phyloP scores from a whole-genome alignment of 2,329 filamentous ascomycete species.

The Cordyceps cicadae region DNA sequence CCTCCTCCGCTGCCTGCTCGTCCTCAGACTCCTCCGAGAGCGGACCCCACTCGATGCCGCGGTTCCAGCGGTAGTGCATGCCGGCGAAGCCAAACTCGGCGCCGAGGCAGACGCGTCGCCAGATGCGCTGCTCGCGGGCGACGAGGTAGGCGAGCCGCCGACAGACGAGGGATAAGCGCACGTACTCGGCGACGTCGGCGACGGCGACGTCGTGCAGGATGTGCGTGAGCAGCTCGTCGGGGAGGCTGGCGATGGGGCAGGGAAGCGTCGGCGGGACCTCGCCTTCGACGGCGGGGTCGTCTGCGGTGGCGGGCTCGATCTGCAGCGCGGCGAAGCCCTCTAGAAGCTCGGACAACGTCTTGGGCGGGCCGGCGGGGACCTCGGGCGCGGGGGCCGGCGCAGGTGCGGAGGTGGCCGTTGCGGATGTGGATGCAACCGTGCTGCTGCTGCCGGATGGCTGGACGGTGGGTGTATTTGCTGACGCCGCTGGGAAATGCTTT shows the following conservation, averaged over 20 bases:
- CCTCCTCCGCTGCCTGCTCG: constrained; percentile 12
- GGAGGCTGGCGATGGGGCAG: constrained; percentile 71
- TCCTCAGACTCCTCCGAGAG: constrained; percentile 20
- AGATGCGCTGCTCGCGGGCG: constrained; percentile 74
- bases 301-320: constrained; percentile 46
- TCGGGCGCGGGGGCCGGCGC: constrained; percentile 32
- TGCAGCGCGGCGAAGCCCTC: constrained; percentile 61
- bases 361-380: constrained; percentile 28
- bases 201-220: constrained; percentile 67
- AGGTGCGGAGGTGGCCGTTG: constrained; percentile 29
- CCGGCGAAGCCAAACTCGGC: constrained; percentile 66
- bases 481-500: constrained; percentile 70
- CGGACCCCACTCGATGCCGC: constrained; percentile 49
- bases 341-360: constrained; percentile 61
- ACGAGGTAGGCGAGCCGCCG: constrained; percentile 81
- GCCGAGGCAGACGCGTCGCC: constrained; percentile 67
- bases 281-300: constrained; percentile 49
- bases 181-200: constrained; percentile 67
- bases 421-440: constrained; percentile 18
- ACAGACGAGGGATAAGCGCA: constrained; percentile 71
- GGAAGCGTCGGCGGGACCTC: constrained; percentile 64
- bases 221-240: constrained; percentile 76
- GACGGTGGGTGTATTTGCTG: constrained; percentile 32
- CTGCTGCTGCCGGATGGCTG: constrained; percentile 16
- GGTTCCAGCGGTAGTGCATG: constrained; percentile 76